These are phyloP conservation scores for Myxozyma geophila DNA, from an alignment of 805 yeast species.

Conservation along the genomic window DNA sequence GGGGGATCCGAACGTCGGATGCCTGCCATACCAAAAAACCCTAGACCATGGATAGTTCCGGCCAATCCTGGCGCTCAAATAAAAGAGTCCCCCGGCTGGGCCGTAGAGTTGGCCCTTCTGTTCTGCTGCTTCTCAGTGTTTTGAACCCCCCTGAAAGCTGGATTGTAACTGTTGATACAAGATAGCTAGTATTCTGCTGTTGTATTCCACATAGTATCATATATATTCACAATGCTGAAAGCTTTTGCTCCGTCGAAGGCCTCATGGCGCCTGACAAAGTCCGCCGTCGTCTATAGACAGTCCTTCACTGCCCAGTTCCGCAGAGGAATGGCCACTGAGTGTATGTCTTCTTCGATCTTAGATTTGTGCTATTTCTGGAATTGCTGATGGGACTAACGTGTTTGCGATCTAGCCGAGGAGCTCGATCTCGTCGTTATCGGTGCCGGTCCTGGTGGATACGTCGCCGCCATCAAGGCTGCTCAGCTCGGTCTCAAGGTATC, in stretches of 20 bases:
- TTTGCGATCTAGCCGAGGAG: conserved; percentile 44
- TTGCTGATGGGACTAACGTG: not conserved
- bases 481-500: conserved; percentile 76
- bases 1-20: conserved; percentile 13
- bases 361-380: not conserved
- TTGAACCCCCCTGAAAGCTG: not conserved
- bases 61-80: conserved; percentile 17
- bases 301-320: conserved; percentile 17
- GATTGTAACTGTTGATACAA: not conserved
- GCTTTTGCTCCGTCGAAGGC: conserved; percentile 11
- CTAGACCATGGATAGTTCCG: conserved; percentile 3
- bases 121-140: not conserved
- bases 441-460: conserved; percentile 99
- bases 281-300: conserved; percentile 10
- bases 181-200: not conserved
- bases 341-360: conserved; percentile 12
- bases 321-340: conserved; percentile 34
- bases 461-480: conserved; percentile 98
- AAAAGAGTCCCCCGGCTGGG: conserved; percentile 10
- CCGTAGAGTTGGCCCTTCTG: not conserved
- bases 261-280: conserved; percentile 21
- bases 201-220: not conserved
- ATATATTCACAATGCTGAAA: conserved; percentile 11
- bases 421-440: conserved; percentile 95
- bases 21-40: conserved; percentile 7